phyloP scores from a whole-genome alignment of 495 filamentous ascomycete species.

The Penicillium nucicola region DNA sequence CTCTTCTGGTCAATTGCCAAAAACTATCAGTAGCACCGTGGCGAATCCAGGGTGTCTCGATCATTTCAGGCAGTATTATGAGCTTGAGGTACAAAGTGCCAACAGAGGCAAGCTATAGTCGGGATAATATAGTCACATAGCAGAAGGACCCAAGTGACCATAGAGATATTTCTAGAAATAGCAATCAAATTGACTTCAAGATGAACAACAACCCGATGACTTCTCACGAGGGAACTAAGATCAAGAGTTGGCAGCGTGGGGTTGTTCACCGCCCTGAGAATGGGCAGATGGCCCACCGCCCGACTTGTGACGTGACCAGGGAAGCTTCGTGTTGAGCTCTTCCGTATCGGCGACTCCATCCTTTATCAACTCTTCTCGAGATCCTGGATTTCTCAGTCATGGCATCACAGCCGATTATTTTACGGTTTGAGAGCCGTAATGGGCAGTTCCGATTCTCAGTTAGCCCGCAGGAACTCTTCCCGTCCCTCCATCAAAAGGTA shows the following conservation, averaged over 20 bases:
- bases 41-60: slow-evolving; percentile 16
- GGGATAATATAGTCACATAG: neutral
- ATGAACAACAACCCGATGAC: too few species aligned
- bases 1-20: slow-evolving; percentile 28
- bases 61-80: slow-evolving; percentile 14
- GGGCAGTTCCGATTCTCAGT: slow-evolving; percentile 54
- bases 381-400: neutral
- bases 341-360: neutral
- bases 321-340: slow-evolving; percentile 12
- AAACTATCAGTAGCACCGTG: slow-evolving; percentile 19
- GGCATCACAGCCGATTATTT: slow-evolving; percentile 43
- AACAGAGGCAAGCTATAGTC: slow-evolving; percentile 12
- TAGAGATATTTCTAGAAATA: too few species aligned
- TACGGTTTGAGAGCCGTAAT: slow-evolving; percentile 55
- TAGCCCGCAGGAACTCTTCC: slow-evolving; percentile 44
- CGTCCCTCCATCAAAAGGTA: slow-evolving; percentile 44
- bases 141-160: too few species aligned
- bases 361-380: neutral
- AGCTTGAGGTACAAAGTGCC: slow-evolving; percentile 1
- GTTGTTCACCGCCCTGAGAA: neutral
- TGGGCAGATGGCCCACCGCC: slow-evolving; percentile 19
- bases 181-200: too few species aligned
- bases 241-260: too few species aligned
- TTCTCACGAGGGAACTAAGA: too few species aligned
- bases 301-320: slow-evolving; percentile 23